A percentile compares a stretch with the other conserved stretches of the same genome.
These are phyloP conservation scores for Solidago caesia DNA, from an alignment of 129 eudicot species.

Conservation along the genomic window DNA sequence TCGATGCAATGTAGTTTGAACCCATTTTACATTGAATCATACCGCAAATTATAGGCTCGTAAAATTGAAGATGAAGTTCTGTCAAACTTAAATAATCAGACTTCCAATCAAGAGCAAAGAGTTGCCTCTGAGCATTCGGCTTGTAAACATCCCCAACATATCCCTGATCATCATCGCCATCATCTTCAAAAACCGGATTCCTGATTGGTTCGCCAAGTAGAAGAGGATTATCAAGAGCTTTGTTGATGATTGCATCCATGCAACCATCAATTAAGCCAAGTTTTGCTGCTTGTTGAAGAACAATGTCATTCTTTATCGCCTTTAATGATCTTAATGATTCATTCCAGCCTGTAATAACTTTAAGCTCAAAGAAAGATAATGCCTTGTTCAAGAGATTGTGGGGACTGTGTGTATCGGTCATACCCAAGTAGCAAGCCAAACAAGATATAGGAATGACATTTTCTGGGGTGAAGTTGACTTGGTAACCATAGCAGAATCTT, in stretches of 20 bases:
- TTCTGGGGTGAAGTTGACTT: slow-evolving; percentile 5
- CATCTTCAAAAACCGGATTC: slow-evolving; percentile 27
- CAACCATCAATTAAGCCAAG: slow-evolving; percentile 45
- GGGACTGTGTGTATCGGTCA: slow-evolving; percentile 15
- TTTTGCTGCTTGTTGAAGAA: slow-evolving; percentile 42
- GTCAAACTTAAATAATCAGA: slow-evolving; percentile 48
- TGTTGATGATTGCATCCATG: slow-evolving; percentile 41
- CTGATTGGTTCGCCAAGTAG: slow-evolving; percentile 53
- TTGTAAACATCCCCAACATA: slow-evolving; percentile 20
- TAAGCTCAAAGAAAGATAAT: slow-evolving; percentile 7
- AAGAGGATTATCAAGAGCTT: slow-evolving; percentile 42
- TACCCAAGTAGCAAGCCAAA: slow-evolving; percentile 19
- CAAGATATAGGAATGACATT: slow-evolving; percentile 15
- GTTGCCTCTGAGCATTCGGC: slow-evolving; percentile 50
- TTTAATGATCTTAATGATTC: slow-evolving; percentile 40
- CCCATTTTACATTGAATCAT: slow-evolving; percentile 49
- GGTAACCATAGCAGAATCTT: slow-evolving; percentile 13
- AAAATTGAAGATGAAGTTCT: slow-evolving; percentile 38
- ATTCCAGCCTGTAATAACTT: slow-evolving; percentile 16
- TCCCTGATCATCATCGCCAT: slow-evolving; percentile 22
- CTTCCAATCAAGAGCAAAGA: slow-evolving; percentile 41
- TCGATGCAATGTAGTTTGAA: slow-evolving; percentile 43
- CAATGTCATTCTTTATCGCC: slow-evolving; percentile 14
- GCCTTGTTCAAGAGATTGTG: slow-evolving; percentile 7
- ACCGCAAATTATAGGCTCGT: slow-evolving; percentile 39